These are phyloP conservation scores for Incumbomyces delicatus DNA, from an alignment of 2,329 filamentous ascomycete species.

Conservation along the genomic window DNA sequence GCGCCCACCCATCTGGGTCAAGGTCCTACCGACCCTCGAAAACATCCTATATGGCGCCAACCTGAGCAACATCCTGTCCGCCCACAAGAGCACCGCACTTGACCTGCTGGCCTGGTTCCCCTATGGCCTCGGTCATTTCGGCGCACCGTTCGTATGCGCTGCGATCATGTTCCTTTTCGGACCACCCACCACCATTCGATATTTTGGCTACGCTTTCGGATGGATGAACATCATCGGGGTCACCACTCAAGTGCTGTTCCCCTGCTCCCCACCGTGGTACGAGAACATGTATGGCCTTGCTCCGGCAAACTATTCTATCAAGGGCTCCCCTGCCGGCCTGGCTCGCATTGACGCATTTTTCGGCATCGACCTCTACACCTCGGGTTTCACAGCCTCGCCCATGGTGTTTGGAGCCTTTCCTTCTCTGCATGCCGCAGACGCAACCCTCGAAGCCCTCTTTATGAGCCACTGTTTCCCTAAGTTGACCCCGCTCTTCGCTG, in stretches of 20 bases:
- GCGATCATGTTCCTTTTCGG: conserved; percentile 77
- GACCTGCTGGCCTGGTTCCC: conserved; percentile 89
- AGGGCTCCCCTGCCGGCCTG: conserved; percentile 78
- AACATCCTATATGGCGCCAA: conserved; percentile 96
- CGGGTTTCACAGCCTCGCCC: conserved; percentile 79
- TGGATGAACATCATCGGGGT: conserved; percentile 88
- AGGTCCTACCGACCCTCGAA: conserved; percentile 84
- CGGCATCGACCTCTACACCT: conserved; percentile 85
- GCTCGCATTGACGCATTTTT: conserved; percentile 83
- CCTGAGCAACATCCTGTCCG: conserved; percentile 87
- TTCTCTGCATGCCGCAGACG: conserved; percentile 80
- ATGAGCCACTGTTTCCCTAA: conserved; percentile 87
- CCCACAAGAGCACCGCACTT: conserved; percentile 71
- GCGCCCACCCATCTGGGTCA: conserved; percentile 89
- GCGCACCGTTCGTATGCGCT: conserved; percentile 69
- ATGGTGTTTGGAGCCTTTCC: conserved; percentile 94
- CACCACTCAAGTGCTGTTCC: conserved; percentile 78
- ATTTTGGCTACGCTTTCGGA: conserved; percentile 79
- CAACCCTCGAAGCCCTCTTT: conserved; percentile 81
- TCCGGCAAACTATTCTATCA: conserved; percentile 85
- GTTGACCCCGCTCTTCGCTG: conserved; percentile 66
- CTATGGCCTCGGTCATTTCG: conserved; percentile 86
- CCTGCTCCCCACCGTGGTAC: conserved; percentile 94
- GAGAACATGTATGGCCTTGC: conserved; percentile 86
- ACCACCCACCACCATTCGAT: conserved; percentile 72